Evolutionary conservation across 139 green algal species (phyloP), one percentile per base, ranked within the genome.

Genomic region (Gonium pectorale): DNA sequence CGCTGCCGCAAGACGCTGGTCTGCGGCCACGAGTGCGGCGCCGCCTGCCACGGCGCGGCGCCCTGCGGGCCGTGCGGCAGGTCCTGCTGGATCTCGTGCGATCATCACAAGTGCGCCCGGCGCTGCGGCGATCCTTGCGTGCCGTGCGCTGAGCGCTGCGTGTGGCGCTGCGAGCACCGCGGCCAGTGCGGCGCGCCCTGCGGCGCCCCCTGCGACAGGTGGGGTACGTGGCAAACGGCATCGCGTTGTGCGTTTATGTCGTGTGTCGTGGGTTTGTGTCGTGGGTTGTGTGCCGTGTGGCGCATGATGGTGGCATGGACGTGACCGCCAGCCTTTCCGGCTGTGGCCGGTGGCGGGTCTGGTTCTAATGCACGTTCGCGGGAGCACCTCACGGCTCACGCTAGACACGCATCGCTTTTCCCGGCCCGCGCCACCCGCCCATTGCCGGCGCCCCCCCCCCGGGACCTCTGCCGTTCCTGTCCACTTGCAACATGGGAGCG

Each of bases 141-240:
- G 26, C 83, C 90, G 17, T 96, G 93, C 70, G 87, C 88, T 2
- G 79, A 92, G 81, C 74, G 69, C n/a, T 96, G 94, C 70, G 41
- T 6, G 2, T 96, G 92, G 92, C n/a, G 19, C 49, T 96, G 93
- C 70, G 43, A 67, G 60, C 93, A 95, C 86, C 75, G 71, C 22
- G 93, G 93, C 0, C 17, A 44, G 33, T 96, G 93, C 89, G 33
- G 22, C 26, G 63, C 93, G 52, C 93, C 93, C 19, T 96, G 93
- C 77, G 91, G 91, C 0, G 93, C 86, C 17, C 93, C 93, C 6
- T 96, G 93, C 74, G 83, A 87, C 67, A 88, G 84, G 84, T 90
- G 59, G 38, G 62, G 11, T 37, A 31, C n/a, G 27, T 24, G n/a
- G n/a, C n/a, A n/a, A n/a, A n/a, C n/a, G n/a, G n/a, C n/a, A n/a